Evolutionary conservation across 1,284 basidiomycete genomes (phyloP).

Genomic region (Afroboletus lepidellus): DNA sequence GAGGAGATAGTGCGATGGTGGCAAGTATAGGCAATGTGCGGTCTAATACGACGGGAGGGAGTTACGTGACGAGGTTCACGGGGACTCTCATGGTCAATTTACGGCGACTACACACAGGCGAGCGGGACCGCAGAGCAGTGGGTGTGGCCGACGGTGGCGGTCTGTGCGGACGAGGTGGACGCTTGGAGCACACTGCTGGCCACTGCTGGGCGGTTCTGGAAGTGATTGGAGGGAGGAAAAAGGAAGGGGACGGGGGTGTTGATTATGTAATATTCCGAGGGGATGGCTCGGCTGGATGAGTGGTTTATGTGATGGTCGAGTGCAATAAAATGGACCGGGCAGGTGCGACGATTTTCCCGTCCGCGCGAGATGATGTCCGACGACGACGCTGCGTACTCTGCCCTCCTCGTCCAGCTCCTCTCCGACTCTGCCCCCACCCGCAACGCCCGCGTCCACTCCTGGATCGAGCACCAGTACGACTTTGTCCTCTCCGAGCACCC

Average conservation of each 20-base stretch:
- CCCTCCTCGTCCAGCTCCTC: constrained; percentile 29
- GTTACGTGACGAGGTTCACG: neutral
- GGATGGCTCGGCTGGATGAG: constrained; percentile 17
- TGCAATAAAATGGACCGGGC: constrained; percentile 15
- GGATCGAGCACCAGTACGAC: constrained; percentile 36
- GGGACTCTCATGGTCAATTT: constrained; percentile 1
- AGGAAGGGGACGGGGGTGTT: neutral
- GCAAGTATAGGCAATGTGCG: neutral
- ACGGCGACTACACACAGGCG: neutral
- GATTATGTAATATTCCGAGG: constrained; percentile 14
- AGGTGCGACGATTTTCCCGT: neutral
- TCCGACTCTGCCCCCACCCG: constrained; percentile 23
- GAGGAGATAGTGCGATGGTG: neutral
- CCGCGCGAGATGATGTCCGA: constrained; percentile 26
- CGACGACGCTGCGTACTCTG: constrained; percentile 31
- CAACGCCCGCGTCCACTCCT: constrained; percentile 32
- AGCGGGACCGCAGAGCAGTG: constrained; percentile 4
- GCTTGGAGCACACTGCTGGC: too few relatives aligned
- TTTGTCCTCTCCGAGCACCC: constrained; percentile 30
- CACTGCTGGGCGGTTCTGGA: too few relatives aligned
- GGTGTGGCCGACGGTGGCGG: neutral
- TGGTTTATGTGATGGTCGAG: constrained; percentile 8
- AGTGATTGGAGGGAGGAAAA: constrained; percentile 5
- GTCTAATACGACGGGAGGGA: too few relatives aligned
- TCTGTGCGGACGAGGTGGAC: neutral